phyloP scores from a whole-genome alignment of 257 asterid species.

The Solanum appendiculatum region DNA sequence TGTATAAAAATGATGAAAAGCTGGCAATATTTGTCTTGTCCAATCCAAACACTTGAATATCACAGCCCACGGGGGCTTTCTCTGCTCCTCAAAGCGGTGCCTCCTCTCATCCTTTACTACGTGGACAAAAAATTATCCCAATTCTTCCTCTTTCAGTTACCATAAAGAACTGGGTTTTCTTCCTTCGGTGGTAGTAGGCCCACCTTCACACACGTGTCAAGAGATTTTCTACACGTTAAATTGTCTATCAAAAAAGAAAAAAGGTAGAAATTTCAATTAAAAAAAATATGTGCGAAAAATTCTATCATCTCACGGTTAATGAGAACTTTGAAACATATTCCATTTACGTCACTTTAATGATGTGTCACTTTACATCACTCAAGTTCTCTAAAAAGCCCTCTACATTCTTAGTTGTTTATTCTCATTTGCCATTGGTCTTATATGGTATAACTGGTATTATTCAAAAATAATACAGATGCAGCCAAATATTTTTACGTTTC shows the following conservation, averaged over 20 bases:
- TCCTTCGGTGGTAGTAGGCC: background rate
- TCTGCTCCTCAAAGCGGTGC: background rate
- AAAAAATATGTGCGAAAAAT: too few species aligned
- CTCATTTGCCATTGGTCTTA: background rate
- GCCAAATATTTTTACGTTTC: background rate
- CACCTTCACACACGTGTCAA: background rate
- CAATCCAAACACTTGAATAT: background rate
- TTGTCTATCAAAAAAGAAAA: too few species aligned
- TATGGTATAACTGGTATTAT: background rate
- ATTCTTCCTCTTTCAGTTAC: background rate
- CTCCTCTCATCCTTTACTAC: background rate
- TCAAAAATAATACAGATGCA: background rate
- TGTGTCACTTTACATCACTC: background rate
- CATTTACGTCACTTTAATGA: background rate
- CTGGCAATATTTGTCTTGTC: background rate
- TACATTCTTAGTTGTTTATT: background rate
- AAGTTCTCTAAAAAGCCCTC: too few species aligned
- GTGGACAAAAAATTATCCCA: background rate
- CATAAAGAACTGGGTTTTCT: background rate
- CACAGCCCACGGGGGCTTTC: too few species aligned
- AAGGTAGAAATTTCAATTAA: too few species aligned
- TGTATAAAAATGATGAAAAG: background rate
- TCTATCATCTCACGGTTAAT: too few species aligned
- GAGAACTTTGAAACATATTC: background rate
- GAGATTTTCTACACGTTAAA: background rate